Percentiles rank a stretch among this genome's conserved stretches.
These are phyloP conservation scores for Sporobolomyces pararoseus DNA, from an alignment of 768 basidiomycete species.

Conservation along the genomic window DNA sequence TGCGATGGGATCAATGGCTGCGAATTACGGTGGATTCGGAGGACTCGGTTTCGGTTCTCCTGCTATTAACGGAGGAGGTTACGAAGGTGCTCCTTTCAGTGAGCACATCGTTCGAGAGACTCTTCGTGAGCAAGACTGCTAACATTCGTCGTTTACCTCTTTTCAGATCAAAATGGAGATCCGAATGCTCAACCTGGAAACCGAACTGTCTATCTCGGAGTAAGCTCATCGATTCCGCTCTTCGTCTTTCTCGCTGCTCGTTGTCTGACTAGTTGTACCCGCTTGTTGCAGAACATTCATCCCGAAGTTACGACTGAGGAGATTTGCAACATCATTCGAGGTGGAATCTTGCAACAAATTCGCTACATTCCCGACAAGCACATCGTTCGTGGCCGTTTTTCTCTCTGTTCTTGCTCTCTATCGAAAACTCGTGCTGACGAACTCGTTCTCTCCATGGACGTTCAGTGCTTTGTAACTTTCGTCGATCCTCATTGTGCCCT, in stretches of 20 bases:
- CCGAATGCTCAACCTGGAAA: conserved; percentile 62
- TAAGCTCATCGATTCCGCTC: conserved; percentile 13
- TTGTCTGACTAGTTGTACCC: background rate
- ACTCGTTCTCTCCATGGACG: background rate
- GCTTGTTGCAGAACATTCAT: conserved; percentile 64
- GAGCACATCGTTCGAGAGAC: background rate
- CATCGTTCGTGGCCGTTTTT: conserved; percentile 57
- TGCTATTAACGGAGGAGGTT: conserved; percentile 22
- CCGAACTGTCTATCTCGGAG: conserved; percentile 85
- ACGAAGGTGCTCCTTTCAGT: conserved; percentile 22
- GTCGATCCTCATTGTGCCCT: conserved; percentile 88
- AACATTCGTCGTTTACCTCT: conserved; percentile 47
- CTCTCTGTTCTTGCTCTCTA: background rate
- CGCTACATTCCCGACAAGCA: conserved; percentile 95
- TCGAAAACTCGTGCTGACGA: no score
- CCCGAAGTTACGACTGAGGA: conserved; percentile 94
- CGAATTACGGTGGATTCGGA: conserved; percentile 46
- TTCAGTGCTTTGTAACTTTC: conserved; percentile 65
- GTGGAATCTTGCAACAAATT: conserved; percentile 93
- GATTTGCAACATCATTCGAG: conserved; percentile 90
- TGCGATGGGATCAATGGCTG: conserved; percentile 48
- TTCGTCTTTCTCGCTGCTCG: no score
- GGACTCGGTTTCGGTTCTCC: conserved; percentile 44
- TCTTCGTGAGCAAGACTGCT: conserved; percentile 46
- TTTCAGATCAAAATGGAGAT: conserved; percentile 46